Conservation (phyloP, 2,329 filamentous ascomycete genomes). For the Didymella sp. region DNA sequence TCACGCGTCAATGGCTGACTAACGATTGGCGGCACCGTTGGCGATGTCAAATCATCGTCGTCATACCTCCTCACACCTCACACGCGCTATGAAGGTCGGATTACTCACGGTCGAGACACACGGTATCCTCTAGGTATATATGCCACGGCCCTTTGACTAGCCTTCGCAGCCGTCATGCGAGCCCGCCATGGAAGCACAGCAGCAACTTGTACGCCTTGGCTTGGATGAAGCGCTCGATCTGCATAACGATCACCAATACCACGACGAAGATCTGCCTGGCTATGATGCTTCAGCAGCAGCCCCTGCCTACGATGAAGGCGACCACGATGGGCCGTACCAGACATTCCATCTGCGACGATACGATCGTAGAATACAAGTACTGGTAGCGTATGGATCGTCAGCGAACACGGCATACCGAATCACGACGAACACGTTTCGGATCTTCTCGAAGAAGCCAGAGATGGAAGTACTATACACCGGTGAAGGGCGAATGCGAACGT, state of each 20-base stretch:
- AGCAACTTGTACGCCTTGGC: slow-evolving; percentile 21
- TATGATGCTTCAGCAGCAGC: slow-evolving; percentile 32
- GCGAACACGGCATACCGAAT: slow-evolving; percentile 36
- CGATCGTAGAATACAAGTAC: slow-evolving; percentile 35
- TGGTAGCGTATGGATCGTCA: slow-evolving; percentile 28
- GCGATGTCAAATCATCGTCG: slow-evolving; percentile 13
- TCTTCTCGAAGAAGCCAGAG: slow-evolving; percentile 46
- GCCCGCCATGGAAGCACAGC: slow-evolving; percentile 26
- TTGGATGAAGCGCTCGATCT: slow-evolving; percentile 24
- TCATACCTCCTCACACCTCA: slow-evolving; percentile 21
- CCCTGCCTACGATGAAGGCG: slow-evolving; percentile 33
- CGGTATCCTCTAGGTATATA: slow-evolving; percentile 19
- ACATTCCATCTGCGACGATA: slow-evolving; percentile 36
- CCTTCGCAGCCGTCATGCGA: slow-evolving; percentile 9
- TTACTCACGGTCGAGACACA: slow-evolving; percentile 9
- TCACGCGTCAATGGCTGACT: slow-evolving; percentile 22
- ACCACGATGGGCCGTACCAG: slow-evolving; percentile 28
- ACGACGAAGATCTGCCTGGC: slow-evolving; percentile 38
- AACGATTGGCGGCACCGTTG: slow-evolving; percentile 2
- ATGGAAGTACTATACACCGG: slow-evolving; percentile 38
- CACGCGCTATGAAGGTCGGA: slow-evolving; percentile 11
- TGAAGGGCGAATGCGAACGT: slow-evolving; percentile 28
- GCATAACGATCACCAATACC: slow-evolving; percentile 13
- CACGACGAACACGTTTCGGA: slow-evolving; percentile 30
- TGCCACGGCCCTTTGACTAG: slow-evolving; percentile 23